A percentile compares a stretch with the other conserved stretches of the same genome.
These are phyloP conservation scores for Myxozyma lipomycoides DNA, from an alignment of 805 yeast species.

Conservation along the genomic window DNA sequence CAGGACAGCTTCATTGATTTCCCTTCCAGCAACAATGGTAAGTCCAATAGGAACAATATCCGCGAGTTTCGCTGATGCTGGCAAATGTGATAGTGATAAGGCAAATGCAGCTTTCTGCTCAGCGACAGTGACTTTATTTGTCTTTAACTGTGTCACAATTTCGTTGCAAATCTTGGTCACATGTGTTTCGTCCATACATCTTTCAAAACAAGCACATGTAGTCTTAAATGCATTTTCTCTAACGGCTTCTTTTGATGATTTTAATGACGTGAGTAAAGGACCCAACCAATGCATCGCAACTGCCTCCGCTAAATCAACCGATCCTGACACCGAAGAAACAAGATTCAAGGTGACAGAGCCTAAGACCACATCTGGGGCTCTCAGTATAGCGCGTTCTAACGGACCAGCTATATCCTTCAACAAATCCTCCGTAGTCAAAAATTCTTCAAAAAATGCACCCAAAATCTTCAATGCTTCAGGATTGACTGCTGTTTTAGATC, in stretches of 20 bases:
- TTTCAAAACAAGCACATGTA: conserved; percentile 35
- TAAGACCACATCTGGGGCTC: conserved; percentile 73
- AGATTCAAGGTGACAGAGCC: conserved; percentile 52
- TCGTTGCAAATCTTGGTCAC: conserved; percentile 47
- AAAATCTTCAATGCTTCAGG: conserved; percentile 32
- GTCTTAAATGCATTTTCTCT: conserved; percentile 48
- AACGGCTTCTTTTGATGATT: conserved; percentile 66
- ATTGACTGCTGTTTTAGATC: conserved; percentile 22
- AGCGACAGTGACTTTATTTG: conserved; percentile 51
- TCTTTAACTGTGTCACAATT: conserved; percentile 53
- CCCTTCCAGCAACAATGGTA: conserved; percentile 58
- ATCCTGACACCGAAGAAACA: conserved; percentile 37
- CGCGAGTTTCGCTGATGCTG: conserved; percentile 35
- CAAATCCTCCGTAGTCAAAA: conserved; percentile 42
- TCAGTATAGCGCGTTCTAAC: conserved; percentile 66
- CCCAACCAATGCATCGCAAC: conserved; percentile 47
- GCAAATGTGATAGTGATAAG: conserved; percentile 41
- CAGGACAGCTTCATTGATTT: conserved; percentile 67
- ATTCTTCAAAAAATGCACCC: conserved; percentile 46
- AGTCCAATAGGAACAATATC: conserved; percentile 44
- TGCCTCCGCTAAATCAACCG: conserved; percentile 44
- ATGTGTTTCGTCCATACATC: conserved; percentile 33
- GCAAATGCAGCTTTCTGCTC: conserved; percentile 63
- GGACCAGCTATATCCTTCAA: conserved; percentile 49
- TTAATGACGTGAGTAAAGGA: conserved; percentile 53